Evolutionary conservation across 2,329 filamentous ascomycete genomes (phyloP).

Genomic region (Pseudopyricularia javanii): DNA sequence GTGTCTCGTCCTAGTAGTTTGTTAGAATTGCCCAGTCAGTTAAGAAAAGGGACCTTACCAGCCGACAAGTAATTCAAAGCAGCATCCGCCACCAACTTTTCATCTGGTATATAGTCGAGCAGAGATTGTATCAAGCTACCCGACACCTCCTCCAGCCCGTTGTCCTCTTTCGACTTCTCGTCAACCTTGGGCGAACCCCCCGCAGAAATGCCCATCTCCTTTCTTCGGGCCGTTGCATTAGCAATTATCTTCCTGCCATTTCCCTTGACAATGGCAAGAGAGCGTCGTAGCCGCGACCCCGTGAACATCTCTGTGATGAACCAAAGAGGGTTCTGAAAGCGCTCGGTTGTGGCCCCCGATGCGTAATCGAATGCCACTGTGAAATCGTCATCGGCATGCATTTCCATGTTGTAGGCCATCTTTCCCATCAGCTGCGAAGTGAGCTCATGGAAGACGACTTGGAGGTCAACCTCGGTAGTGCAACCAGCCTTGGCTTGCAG

Average conservation of each 20-base stretch:
- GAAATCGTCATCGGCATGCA: constrained; percentile 49
- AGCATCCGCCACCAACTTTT: constrained; percentile 47
- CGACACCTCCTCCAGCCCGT: constrained; percentile 26
- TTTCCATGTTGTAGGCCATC: constrained; percentile 60
- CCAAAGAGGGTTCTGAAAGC: constrained; percentile 57
- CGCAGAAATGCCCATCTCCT: not conserved
- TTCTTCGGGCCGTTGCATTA: constrained; percentile 13
- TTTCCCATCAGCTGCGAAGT: constrained; percentile 55
- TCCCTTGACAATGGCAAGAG: constrained; percentile 28
- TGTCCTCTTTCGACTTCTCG: not conserved
- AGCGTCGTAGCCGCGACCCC: constrained; percentile 29
- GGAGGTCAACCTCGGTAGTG: constrained; percentile 34
- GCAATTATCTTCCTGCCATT: constrained; percentile 47
- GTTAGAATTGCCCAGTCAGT: not conserved
- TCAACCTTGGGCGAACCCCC: not conserved
- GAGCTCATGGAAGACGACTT: constrained; percentile 48
- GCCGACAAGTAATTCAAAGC: constrained; percentile 56
- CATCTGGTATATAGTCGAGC: constrained; percentile 40
- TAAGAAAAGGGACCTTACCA: constrained; percentile 14
- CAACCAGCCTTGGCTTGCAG: constrained; percentile 20
- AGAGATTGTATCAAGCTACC: constrained; percentile 49
- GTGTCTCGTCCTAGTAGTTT: constrained; percentile 40
- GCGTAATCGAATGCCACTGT: constrained; percentile 49
- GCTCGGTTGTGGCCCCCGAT: constrained; percentile 44
- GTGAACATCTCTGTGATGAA: constrained; percentile 42